Evolutionary conservation across 331 rosid genomes (phyloP).

Genomic region (Pyracantha coccinea): DNA sequence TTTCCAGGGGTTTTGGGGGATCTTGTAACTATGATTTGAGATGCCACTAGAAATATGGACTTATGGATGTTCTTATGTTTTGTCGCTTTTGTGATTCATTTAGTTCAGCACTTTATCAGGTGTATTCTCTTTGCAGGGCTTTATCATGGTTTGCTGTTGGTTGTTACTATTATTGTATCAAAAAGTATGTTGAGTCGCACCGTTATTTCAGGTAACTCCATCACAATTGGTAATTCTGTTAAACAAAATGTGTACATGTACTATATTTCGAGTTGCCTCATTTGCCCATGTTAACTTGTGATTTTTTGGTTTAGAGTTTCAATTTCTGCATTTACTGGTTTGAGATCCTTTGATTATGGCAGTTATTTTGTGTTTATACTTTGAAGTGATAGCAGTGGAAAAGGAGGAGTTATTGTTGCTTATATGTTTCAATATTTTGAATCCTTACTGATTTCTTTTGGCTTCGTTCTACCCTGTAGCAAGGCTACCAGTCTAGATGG

Average conservation of each 20-base stretch:
- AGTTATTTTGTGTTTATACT: neutral
- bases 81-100: neutral
- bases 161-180: slow-evolving; percentile 92
- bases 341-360: neutral
- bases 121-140: slow-evolving; percentile 46
- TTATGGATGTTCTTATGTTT: neutral
- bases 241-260: neutral
- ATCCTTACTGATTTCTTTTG: slow-evolving; percentile 9
- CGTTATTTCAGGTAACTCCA: slow-evolving; percentile 75
- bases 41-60: neutral
- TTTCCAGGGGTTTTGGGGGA: neutral
- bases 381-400: neutral
- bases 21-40: neutral
- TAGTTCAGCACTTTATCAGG: slow-evolving; percentile 3
- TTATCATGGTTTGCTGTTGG: slow-evolving; percentile 99
- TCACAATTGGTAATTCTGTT: neutral
- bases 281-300: neutral
- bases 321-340: neutral
- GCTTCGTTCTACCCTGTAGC: slow-evolving; percentile 33
- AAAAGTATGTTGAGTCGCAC: slow-evolving; percentile 86
- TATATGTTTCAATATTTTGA: neutral
- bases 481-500: slow-evolving; percentile 92
- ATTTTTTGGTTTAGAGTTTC: neutral
- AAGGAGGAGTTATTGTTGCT: neutral
- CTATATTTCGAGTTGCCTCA: neutral